Conservation (phyloP, 2,329 filamentous ascomycete species). For the Ceratocystis eucalypticola region DNA sequence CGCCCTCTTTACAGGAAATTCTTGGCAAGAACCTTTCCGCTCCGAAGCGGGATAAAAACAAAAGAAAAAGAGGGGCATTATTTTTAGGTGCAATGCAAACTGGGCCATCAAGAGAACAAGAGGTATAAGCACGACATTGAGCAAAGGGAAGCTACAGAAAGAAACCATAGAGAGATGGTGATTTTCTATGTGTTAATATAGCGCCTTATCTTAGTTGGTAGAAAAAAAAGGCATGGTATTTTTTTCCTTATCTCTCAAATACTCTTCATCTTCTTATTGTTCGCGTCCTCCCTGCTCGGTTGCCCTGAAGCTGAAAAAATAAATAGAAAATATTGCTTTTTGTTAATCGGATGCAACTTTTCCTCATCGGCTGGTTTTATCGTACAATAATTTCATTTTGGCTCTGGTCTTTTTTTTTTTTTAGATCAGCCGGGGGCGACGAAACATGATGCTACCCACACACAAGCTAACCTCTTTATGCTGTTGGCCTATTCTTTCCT, state of each 20-base stretch:
- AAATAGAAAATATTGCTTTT: not conserved
- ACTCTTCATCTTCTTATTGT: not conserved
- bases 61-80: not conserved
- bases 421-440: not conserved
- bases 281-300: not conserved
- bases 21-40: not conserved
- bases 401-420: not conserved
- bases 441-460: not conserved
- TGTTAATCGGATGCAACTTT: not conserved
- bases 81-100: not conserved
- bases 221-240: too few species aligned
- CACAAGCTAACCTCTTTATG: not conserved
- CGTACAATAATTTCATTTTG: not conserved
- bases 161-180: not conserved
- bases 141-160: not conserved
- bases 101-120: too few species aligned
- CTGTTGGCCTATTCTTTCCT: conserved; percentile 5
- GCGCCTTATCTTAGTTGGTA: not conserved
- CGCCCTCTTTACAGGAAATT: not conserved
- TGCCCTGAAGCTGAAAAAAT: not conserved
- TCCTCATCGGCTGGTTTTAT: not conserved
- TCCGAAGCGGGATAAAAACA: not conserved
- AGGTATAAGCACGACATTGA: not conserved
- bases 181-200: not conserved
- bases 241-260: not conserved